Conservation (phyloP, 2,329 filamentous ascomycete species). For the Alternaria longipes region DNA sequence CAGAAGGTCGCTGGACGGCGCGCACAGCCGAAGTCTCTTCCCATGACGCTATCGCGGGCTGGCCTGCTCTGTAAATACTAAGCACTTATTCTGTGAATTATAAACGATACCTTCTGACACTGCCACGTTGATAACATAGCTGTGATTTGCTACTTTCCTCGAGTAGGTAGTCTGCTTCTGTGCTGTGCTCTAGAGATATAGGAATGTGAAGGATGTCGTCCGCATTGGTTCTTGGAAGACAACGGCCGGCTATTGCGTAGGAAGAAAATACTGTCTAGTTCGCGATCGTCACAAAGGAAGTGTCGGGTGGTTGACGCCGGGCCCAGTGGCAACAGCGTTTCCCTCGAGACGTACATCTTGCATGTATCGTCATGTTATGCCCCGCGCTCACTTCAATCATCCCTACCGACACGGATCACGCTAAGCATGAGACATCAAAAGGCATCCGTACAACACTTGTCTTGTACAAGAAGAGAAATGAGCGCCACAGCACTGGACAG, state of each 20-base stretch:
- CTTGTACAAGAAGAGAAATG: neutral
- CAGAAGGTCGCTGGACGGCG: too few relatives aligned
- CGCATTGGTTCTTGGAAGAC: neutral
- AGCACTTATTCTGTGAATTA: too few relatives aligned
- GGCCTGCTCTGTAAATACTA: too few relatives aligned
- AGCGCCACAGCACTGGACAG: neutral
- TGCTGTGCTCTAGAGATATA: neutral
- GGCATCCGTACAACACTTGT: neutral
- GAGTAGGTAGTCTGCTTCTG: neutral
- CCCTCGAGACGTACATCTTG: neutral
- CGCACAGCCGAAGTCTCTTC: too few relatives aligned
- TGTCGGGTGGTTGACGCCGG: neutral
- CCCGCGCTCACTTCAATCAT: neutral
- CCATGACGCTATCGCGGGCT: too few relatives aligned
- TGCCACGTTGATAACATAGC: too few relatives aligned
- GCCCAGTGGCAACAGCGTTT: neutral
- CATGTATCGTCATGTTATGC: neutral
- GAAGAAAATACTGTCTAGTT: neutral
- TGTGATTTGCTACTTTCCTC: too few relatives aligned
- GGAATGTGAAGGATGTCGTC: neutral
- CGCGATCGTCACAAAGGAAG: neutral
- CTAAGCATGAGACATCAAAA: neutral
- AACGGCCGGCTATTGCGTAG: neutral
- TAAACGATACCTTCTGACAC: too few relatives aligned
- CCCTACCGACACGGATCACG: neutral